Conservation (phyloP, 768 basidiomycete genomes). For the Russula virescens region DNA sequence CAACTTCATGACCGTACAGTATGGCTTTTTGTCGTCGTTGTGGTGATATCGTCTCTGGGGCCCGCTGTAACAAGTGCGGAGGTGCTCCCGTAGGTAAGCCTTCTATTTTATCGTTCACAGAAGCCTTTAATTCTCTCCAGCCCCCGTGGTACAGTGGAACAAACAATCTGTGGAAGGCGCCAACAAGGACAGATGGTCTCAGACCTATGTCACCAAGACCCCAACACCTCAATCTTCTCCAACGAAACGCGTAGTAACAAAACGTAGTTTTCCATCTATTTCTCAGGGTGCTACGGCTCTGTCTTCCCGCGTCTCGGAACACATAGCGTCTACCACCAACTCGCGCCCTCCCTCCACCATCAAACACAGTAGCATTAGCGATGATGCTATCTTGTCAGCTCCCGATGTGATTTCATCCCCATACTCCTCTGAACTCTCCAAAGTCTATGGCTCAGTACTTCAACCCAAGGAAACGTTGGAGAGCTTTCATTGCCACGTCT, state of each 20-base stretch:
- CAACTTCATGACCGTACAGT: background rate
- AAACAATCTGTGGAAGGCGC: slow-evolving; percentile 38
- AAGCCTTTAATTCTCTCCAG: slow-evolving; percentile 33
- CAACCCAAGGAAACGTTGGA: slow-evolving; percentile 72
- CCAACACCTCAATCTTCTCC: slow-evolving; percentile 38
- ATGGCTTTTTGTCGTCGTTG: slow-evolving; percentile 88
- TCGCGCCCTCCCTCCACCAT: slow-evolving; percentile 53
- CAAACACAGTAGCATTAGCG: slow-evolving; percentile 35
- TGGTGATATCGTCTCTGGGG: slow-evolving; percentile 70
- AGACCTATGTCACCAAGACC: slow-evolving; percentile 62
- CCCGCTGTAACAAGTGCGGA: slow-evolving; percentile 68
- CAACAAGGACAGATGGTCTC: slow-evolving; percentile 68
- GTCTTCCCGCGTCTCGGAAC: slow-evolving; percentile 46
- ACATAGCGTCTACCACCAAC: slow-evolving; percentile 50
- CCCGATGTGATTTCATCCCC: slow-evolving; percentile 51
- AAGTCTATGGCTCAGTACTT: slow-evolving; percentile 79
- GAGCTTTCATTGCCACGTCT: slow-evolving; percentile 63
- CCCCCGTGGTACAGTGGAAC: slow-evolving; percentile 66
- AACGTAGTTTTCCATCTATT: slow-evolving; percentile 31
- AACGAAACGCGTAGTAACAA: slow-evolving; percentile 25
- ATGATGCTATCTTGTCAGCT: slow-evolving; percentile 37
- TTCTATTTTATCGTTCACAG: background rate
- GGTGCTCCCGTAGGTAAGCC: slow-evolving; percentile 71
- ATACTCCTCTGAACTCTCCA: slow-evolving; percentile 57
- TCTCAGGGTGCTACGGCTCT: slow-evolving; percentile 42